These are phyloP conservation scores for Solanum pinnatisectum DNA, from an alignment of 257 asterid species.

Conservation along the genomic window DNA sequence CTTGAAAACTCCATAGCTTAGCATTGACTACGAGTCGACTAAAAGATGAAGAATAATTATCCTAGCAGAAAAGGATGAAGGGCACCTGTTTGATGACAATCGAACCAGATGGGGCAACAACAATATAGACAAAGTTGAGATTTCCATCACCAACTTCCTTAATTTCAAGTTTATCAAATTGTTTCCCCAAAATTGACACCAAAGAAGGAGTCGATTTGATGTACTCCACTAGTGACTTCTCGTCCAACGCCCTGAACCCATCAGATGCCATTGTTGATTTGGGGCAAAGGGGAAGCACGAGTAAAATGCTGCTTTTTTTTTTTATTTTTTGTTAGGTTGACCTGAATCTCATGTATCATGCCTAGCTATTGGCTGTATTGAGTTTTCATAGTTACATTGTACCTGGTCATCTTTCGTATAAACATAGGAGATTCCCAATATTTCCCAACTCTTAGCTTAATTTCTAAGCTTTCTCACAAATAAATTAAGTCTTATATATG, in stretches of 20 bases:
- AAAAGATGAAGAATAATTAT: neutral
- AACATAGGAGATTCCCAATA: neutral
- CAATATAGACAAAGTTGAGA: constrained; percentile 87
- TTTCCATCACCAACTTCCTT: constrained; percentile 98
- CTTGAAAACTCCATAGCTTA: neutral
- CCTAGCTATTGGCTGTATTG: neutral
- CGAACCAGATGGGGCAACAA: constrained; percentile 47
- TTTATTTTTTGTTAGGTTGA: neutral
- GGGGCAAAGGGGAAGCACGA: neutral
- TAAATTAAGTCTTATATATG: no score
- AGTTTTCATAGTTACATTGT: neutral
- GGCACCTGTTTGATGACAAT: constrained; percentile 82
- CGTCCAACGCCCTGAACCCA: constrained; percentile 64
- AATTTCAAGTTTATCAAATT: constrained; percentile 52
- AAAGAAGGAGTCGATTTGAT: constrained; percentile 67
- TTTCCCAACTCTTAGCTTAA: neutral
- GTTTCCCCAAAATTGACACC: constrained; percentile 48
- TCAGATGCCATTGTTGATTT: constrained; percentile 31
- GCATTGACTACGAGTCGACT: neutral
- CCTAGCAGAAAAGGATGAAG: no score
- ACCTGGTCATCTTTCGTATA: neutral
- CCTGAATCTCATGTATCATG: neutral
- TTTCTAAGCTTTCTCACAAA: neutral
- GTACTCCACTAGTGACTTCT: constrained; percentile 62
- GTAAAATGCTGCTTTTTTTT: neutral